These are phyloP conservation scores for Xylaria sp. DNA, from an alignment of 2,329 filamentous ascomycete species.

Conservation along the genomic window DNA sequence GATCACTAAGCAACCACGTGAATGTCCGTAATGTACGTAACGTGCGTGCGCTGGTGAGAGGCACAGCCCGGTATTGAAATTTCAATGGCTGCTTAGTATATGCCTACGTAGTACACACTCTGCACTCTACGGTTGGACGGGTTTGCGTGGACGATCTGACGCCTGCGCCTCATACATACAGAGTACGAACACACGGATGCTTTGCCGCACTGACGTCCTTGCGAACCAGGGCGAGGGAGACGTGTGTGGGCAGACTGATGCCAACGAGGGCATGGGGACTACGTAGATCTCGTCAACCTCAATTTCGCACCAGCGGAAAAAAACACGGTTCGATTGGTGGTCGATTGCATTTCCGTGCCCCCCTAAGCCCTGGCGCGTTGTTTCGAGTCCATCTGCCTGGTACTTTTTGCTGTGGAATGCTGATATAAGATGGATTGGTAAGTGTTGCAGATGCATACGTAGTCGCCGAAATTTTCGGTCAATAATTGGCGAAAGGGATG, in stretches of 20 bases:
- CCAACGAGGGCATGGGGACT: background rate
- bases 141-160: background rate
- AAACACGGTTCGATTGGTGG: background rate
- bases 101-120: background rate
- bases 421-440: conserved; percentile 19
- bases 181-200: no score
- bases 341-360: background rate
- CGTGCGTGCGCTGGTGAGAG: no score
- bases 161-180: no score
- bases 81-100: background rate
- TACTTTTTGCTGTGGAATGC: conserved; percentile 16
- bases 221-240: no score
- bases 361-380: background rate
- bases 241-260: background rate
- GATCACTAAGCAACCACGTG: background rate
- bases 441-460: conserved; percentile 13
- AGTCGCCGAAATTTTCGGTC: conserved; percentile 27
- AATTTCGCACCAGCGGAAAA: no score
- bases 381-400: conserved; percentile 17
- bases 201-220: no score
- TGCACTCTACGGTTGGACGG: no score
- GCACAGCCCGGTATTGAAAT: background rate
- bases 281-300: conserved; percentile 8
- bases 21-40: background rate
- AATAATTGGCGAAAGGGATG: conserved; percentile 11